Conservation (phyloP, 2,329 filamentous ascomycete genomes). For the Colletotrichum orchidophilum region DNA sequence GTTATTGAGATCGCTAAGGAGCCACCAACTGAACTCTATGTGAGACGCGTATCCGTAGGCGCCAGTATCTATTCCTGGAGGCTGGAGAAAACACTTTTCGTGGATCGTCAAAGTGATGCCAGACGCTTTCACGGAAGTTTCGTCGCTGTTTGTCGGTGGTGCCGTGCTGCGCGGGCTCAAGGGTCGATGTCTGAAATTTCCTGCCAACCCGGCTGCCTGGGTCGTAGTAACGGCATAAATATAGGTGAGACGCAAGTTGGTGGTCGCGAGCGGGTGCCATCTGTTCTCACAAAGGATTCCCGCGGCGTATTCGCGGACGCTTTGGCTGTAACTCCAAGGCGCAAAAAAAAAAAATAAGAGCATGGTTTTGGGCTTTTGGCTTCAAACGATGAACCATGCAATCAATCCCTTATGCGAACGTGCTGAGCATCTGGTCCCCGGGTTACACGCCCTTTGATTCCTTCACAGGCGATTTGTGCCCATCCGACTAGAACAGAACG, state of each 20-base stretch:
- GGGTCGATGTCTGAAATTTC: background rate
- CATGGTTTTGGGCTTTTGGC: background rate
- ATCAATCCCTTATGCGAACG: background rate
- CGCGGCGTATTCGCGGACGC: slow-evolving; percentile 8
- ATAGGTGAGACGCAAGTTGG: background rate
- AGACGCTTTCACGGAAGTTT: slow-evolving; percentile 18
- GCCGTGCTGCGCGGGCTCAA: background rate
- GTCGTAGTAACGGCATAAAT: background rate
- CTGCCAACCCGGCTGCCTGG: background rate
- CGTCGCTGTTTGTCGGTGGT: slow-evolving; percentile 17
- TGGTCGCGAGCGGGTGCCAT: slow-evolving; percentile 7
- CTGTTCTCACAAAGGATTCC: background rate
- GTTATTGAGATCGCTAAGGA: slow-evolving; percentile 37
- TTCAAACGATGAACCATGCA: background rate
- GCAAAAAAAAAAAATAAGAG: background rate
- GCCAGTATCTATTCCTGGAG: slow-evolving; percentile 27
- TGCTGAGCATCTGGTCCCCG: background rate
- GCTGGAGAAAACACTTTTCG: background rate
- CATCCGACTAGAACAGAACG: background rate
- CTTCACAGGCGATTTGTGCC: background rate
- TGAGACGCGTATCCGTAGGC: slow-evolving; percentile 48
- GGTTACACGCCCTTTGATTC: background rate
- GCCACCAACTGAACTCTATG: slow-evolving; percentile 90
- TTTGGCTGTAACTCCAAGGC: background rate
- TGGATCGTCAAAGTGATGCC: background rate